Evolutionary conservation across 345 rosid genomes (phyloP).

Genomic region (Murraya koenigii): DNA sequence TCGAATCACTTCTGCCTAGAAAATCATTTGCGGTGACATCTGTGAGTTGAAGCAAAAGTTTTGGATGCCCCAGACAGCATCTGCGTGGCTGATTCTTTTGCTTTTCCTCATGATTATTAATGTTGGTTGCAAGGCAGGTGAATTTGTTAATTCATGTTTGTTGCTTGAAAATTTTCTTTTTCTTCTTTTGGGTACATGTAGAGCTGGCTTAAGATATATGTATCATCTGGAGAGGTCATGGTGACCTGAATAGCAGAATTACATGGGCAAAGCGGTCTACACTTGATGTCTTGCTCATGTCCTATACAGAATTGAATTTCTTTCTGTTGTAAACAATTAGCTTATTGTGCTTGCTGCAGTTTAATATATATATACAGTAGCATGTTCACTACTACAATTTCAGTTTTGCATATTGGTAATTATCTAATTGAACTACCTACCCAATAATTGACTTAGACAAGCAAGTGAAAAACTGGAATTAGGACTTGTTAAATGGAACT

Average conservation of each 20-base stretch:
- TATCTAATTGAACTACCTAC: no score
- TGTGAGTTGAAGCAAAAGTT: constrained; percentile 33
- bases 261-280: constrained; percentile 21
- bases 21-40: constrained; percentile 8
- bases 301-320: constrained; percentile 25
- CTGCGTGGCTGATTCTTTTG: constrained; percentile 26
- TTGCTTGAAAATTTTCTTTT: constrained; percentile 26
- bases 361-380: constrained; percentile 9
- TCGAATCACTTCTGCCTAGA: constrained; percentile 1
- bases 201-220: constrained; percentile 51
- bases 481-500: not conserved
- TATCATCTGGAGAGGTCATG: constrained; percentile 29
- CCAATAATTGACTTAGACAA: not conserved
- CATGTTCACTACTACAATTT: not conserved
- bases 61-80: constrained; percentile 20
- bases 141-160: constrained; percentile 58
- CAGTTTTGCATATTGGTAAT: not conserved
- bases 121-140: constrained; percentile 32
- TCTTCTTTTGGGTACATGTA: constrained; percentile 30
- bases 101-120: constrained; percentile 27
- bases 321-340: constrained; percentile 36
- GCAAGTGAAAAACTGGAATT: not conserved
- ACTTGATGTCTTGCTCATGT: constrained; percentile 25
- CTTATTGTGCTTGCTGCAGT: constrained; percentile 19
- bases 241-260: constrained; percentile 33